Evolutionary conservation across 345 rosid species (phyloP), one percentile per base, ranked within the genome.

Genomic region (Eucalyptus microcorys): DNA sequence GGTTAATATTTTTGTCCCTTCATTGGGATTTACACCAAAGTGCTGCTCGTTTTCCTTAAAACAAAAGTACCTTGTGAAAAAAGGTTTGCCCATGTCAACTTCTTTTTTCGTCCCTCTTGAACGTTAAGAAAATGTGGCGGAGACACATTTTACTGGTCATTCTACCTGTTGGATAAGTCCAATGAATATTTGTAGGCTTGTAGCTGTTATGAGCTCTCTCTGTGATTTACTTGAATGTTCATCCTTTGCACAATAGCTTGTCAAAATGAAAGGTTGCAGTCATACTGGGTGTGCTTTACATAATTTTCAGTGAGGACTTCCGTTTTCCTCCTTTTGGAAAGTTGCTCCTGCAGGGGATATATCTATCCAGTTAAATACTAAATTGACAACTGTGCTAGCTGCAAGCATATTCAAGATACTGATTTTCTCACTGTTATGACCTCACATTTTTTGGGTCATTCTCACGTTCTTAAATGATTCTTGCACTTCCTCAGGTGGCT

Each of bases 401-500:
- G 80, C 43, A 68, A 68, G 80, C 43, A 34, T 34, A 17, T 68
- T 42, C 26, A 34, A 68, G 14, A 68, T 34, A 68, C 43, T 68
- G 80, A 68, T 34, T 68, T 66, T 68, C 80, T 68, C 80, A 34
- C 2, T 7, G 3, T 34, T 68, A 68, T 34, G 80, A 68, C 43
- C 24, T 68, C 43, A 22, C 43, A 34, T 68, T 34, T 68, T 34
- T 34, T 34, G 43, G 80, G 26, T 68, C 80, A 68, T 68, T 68
- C 43, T 68, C 4, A 14, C 3, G 24, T 34, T 22, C 80, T 68
- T 42, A 34, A 34, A 34, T 68, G 24, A 68, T 68, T 68, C 80
- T 68, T 1, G 80, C 43, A 34, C 42, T 68, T 68, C 80, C 26
- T 34, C 91, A 95, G 98, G 98, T 97, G 90, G 97, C 98, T 48